Evolutionary conservation across 805 yeast genomes (phyloP), one percentile per base, ranked within the genome.

Genomic region (Candida sithepensis): DNA sequence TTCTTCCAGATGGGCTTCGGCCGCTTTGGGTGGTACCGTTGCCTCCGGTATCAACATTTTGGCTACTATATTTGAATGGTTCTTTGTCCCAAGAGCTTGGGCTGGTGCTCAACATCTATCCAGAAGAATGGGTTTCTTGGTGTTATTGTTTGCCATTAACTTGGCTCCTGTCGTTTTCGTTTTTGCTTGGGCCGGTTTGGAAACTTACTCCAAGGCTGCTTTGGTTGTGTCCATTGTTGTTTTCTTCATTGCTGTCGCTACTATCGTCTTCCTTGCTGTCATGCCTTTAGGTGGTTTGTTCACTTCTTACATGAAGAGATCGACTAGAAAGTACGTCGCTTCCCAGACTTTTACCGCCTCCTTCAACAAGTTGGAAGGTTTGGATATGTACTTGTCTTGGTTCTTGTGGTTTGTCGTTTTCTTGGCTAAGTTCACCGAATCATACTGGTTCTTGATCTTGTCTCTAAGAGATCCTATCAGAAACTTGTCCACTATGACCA

Each of bases 281-380:
- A 89, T 92, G 97, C 99, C 99, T 33, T 75, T 92, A 57, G 98
- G 98, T 68, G 97, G 96, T 42, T 75, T 92, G 56, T 94, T 94
- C 73, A 92, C 97, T 40, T 84, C 96, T 14, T 91, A 91, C 69
- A 77, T 90, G 84, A 85, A 85, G 70, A 89, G 82, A 68, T 78
- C 83, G 54, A 83, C 94, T 20, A 85, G 99, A 73, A 82, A 82
- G 60, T 91, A 88, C 66, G 85, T 92, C 63, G 85, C 98, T 38
- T 88, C 96, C 39, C 97, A 92, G 72, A 85, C 97, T 45, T 94
- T 94, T 69, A 94, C 99, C 45, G 97, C 98, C 23, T 84, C 88
- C 49, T 92, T 88, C 67, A 80, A 88, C 47, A 81, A 82, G 54
- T 80, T 94, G 63, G 60, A 70, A 48, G 98, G 97, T 55, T 73